Conservation (phyloP, 768 basidiomycete species). For the Rubroboletus pulcherrimus region DNA sequence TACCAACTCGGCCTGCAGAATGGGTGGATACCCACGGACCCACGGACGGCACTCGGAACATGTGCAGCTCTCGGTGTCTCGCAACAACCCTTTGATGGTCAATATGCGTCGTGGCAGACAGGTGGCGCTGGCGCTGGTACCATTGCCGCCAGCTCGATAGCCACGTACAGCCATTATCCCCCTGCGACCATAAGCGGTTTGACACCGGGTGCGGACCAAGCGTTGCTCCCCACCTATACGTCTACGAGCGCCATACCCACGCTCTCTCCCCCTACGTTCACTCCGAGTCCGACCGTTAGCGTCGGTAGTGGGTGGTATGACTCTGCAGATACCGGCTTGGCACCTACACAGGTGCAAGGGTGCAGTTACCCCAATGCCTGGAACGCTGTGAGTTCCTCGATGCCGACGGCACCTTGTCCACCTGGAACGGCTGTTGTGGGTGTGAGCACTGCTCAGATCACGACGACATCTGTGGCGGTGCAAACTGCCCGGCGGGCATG, state of each 20-base stretch:
- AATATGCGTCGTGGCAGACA: conserved; percentile 63
- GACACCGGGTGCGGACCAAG: conserved; percentile 33
- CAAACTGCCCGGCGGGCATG: conserved; percentile 6
- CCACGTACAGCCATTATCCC: conserved; percentile 50
- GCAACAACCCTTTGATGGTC: conserved; percentile 45
- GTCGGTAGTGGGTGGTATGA: conserved; percentile 59
- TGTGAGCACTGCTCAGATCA: conserved; percentile 1
- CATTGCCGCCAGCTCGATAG: conserved; percentile 39
- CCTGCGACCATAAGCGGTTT: conserved; percentile 47
- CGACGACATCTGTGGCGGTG: not conserved
- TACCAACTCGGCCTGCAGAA: conserved; percentile 66
- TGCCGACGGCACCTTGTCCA: conserved; percentile 46
- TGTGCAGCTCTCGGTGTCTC: conserved; percentile 54
- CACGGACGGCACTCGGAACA: conserved; percentile 58
- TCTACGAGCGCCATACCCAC: conserved; percentile 55
- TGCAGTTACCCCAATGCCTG: conserved; percentile 66
- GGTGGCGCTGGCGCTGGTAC: conserved; percentile 55
- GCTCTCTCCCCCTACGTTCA: conserved; percentile 53
- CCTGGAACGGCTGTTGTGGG: conserved; percentile 5
- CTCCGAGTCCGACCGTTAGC: conserved; percentile 39
- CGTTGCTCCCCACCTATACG: conserved; percentile 59
- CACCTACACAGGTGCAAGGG: conserved; percentile 56
- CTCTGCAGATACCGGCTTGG: conserved; percentile 44
- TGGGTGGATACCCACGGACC: conserved; percentile 79
- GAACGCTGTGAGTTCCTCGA: conserved; percentile 48